Evolutionary conservation across 2,329 filamentous ascomycete genomes (phyloP).

Genomic region (Paracoccidioides brasiliensis): DNA sequence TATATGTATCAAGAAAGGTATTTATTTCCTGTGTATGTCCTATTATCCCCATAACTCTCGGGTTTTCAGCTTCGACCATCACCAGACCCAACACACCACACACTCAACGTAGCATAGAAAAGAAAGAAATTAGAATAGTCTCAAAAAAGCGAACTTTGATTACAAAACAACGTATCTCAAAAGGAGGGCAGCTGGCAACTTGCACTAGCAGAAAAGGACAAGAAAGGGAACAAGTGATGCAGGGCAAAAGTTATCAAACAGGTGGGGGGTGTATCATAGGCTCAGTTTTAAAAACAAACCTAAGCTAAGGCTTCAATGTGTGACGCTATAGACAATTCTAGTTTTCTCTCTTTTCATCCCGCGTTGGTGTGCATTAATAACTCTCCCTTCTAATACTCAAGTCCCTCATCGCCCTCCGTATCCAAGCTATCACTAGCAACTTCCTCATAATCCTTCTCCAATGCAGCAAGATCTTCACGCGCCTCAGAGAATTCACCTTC

Average conservation of each 20-base stretch:
- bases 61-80: too few species aligned
- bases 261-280: neutral
- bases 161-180: neutral
- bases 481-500: constrained; percentile 83
- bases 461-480: constrained; percentile 69
- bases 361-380: neutral
- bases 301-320: too few species aligned
- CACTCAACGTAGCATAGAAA: neutral
- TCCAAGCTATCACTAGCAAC: constrained; percentile 58
- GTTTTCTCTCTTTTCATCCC: neutral
- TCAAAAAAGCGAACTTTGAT: neutral
- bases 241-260: neutral
- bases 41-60: too few species aligned
- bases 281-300: neutral
- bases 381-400: constrained; percentile 20
- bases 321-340: neutral
- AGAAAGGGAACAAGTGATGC: too few species aligned
- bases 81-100: constrained; percentile 5
- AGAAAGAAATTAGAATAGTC: neutral
- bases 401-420: constrained; percentile 45
- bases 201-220: neutral
- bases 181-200: neutral
- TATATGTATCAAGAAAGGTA: too few species aligned
- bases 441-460: constrained; percentile 81
- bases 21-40: too few species aligned